A percentile compares a stretch with the other conserved stretches of the same genome.
phyloP scores from a whole-genome alignment of 116 monocot genomes.

The Posidonia oceanica region DNA sequence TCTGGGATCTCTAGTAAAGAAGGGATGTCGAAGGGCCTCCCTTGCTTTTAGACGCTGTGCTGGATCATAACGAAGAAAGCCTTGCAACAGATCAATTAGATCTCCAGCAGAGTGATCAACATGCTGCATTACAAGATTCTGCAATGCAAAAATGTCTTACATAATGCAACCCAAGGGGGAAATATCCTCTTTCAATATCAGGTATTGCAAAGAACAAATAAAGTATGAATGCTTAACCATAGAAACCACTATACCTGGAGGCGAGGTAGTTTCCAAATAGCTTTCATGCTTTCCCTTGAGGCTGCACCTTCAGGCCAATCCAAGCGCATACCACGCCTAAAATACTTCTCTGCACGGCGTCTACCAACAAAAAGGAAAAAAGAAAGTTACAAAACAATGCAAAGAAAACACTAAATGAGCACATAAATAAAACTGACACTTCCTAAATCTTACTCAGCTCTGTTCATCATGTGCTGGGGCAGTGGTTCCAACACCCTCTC shows the following conservation, averaged over 20 bases:
- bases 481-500: constrained; percentile 89
- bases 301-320: constrained; percentile 88
- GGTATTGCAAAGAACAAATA: neutral
- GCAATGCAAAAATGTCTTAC: constrained; percentile 8
- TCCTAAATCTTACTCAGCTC: constrained; percentile 57
- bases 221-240: neutral
- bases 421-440: neutral
- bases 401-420: neutral
- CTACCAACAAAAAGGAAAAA: constrained; percentile 20
- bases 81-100: constrained; percentile 89
- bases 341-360: constrained; percentile 71
- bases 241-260: constrained; percentile 50
- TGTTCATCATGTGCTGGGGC: constrained; percentile 74
- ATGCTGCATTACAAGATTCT: constrained; percentile 97
- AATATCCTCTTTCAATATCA: neutral
- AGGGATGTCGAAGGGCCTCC: constrained; percentile 86
- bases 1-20: constrained; percentile 71
- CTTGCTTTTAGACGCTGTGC: constrained; percentile 75
- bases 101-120: constrained; percentile 97
- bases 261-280: constrained; percentile 82
- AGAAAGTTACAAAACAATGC: neutral
- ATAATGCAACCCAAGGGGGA: neutral
- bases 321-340: constrained; percentile 56
- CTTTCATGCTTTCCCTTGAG: constrained; percentile 85
- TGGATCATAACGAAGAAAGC: constrained; percentile 86